Evolutionary conservation across 2,329 filamentous ascomycete genomes (phyloP).

Genomic region (Talaromyces funiculosus): DNA sequence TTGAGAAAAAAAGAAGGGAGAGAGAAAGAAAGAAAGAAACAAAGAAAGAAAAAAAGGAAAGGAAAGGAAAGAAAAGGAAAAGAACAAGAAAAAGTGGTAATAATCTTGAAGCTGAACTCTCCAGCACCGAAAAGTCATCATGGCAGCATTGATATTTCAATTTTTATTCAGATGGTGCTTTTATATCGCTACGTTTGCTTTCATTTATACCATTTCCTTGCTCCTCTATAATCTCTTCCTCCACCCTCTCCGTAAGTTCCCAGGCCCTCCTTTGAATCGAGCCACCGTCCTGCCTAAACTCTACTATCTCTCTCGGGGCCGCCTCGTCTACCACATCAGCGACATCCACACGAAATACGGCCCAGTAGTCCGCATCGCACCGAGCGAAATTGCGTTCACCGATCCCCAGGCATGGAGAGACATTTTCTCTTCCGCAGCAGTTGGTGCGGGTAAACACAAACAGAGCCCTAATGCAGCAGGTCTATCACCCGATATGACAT

Average conservation of each 20-base stretch:
- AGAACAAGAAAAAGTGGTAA: too few species aligned
- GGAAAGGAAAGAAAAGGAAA: too few species aligned
- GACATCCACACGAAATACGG: conserved; percentile 34
- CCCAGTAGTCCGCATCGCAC: conserved; percentile 30
- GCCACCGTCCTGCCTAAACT: neutral
- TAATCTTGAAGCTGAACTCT: neutral
- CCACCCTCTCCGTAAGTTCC: neutral
- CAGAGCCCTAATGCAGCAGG: neutral
- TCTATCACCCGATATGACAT: neutral
- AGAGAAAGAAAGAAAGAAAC: too few species aligned
- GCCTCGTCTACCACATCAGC: conserved; percentile 19
- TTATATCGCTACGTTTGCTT: neutral
- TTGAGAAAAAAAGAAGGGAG: too few species aligned
- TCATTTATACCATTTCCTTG: neutral
- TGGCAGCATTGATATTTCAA: neutral
- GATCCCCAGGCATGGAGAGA: conserved; percentile 26
- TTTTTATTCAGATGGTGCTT: neutral
- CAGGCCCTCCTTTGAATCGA: neutral
- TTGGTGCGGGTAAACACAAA: neutral
- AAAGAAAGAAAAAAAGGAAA: too few species aligned
- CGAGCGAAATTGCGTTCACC: conserved; percentile 32
- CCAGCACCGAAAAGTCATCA: neutral
- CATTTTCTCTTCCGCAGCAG: conserved; percentile 18
- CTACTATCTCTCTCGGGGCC: conserved; percentile 15
- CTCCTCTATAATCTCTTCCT: neutral